Conservation (phyloP, 1,284 basidiomycete genomes). For the Sphaerobolus stellatus region DNA sequence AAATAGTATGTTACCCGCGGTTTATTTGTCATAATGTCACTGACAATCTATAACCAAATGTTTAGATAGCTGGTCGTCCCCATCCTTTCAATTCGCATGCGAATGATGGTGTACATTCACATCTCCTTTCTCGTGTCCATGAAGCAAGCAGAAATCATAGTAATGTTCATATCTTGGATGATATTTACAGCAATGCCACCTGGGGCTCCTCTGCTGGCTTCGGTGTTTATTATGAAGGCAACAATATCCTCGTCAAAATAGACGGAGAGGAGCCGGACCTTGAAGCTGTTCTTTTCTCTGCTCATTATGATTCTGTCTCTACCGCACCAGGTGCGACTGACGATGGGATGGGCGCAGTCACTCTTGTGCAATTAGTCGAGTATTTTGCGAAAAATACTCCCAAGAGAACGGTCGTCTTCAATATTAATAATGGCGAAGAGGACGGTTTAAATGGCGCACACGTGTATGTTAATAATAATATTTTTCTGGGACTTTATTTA, state of each 20-base stretch:
- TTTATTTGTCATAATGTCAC: neutral
- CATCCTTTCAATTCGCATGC: conserved; percentile 76
- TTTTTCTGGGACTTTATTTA: neutral
- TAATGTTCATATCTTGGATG: conserved; percentile 53
- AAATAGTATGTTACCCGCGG: conserved; percentile 42
- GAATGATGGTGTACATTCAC: conserved; percentile 63
- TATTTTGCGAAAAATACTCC: conserved; percentile 56
- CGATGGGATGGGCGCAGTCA: conserved; percentile 71
- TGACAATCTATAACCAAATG: conserved; percentile 5
- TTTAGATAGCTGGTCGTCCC: conserved; percentile 62
- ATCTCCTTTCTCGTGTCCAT: conserved; percentile 55
- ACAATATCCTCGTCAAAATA: conserved; percentile 68
- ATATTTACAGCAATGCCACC: conserved; percentile 57
- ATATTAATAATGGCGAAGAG: conserved; percentile 83
- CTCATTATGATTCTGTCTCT: conserved; percentile 78
- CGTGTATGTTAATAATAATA: conserved; percentile 45
- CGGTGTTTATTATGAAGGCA: conserved; percentile 67
- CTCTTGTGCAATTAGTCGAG: conserved; percentile 62
- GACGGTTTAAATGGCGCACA: conserved; percentile 70
- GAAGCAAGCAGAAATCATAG: conserved; percentile 40
- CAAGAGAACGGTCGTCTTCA: conserved; percentile 65
- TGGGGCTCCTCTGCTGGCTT: conserved; percentile 37
- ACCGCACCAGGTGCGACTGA: conserved; percentile 75
- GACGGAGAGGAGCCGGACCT: conserved; percentile 49
- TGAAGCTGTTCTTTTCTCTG: conserved; percentile 68